phyloP scores from a whole-genome alignment of 192 early-diverging fungal species.

The Backusella parvicylindrica region DNA sequence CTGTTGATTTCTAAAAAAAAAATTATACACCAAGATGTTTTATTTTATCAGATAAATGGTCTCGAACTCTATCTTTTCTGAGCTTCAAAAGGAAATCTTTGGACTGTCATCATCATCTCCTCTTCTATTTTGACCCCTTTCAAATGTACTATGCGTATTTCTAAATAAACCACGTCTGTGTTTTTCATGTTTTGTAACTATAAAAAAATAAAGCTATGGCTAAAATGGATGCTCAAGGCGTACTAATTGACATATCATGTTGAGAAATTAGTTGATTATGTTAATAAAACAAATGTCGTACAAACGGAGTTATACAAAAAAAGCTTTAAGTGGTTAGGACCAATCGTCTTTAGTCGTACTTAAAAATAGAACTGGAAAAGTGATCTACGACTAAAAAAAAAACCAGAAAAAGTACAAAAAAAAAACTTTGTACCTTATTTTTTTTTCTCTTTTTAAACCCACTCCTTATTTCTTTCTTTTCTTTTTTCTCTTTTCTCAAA shows the following conservation, averaged over 20 bases:
- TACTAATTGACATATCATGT: not conserved
- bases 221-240: not conserved
- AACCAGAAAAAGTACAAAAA: not conserved
- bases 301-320: not conserved
- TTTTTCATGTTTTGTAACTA: not conserved
- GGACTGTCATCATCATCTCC: no score
- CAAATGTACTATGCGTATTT: not conserved
- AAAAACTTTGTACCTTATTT: not conserved
- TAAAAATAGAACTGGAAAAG: not conserved
- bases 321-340: not conserved
- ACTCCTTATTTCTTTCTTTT: not conserved
- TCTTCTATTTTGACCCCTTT: not conserved
- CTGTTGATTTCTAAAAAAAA: no score
- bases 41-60: no score
- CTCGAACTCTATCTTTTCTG: no score
- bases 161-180: not conserved
- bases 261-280: not conserved
- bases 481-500: not conserved
- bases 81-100: no score
- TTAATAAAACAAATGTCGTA: not conserved
- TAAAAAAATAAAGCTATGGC: not conserved
- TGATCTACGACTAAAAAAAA: constrained; percentile 1
- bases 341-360: not conserved
- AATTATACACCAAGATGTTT: no score
- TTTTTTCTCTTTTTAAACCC: not conserved